These are phyloP conservation scores for Graphilbum ipis-grandicollis DNA, from an alignment of 2,329 filamentous ascomycete genomes.

Conservation along the genomic window DNA sequence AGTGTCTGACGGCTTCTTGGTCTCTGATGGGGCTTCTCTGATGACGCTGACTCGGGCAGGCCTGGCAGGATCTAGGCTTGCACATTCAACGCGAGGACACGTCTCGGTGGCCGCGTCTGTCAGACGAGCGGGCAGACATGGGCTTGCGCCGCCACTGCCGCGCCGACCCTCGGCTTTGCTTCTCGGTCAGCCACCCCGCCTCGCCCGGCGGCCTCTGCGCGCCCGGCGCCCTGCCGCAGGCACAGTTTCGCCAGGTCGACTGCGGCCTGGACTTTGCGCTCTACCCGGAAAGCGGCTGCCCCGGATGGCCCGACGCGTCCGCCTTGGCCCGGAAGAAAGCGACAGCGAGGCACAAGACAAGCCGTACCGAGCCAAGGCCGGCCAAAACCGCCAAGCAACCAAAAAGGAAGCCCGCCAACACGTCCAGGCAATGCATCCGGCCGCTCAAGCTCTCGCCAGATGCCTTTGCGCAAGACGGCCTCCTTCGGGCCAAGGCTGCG, in stretches of 20 bases:
- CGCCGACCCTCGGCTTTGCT: too few relatives aligned
- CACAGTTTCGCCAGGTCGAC: constrained; percentile 3
- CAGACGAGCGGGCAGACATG: too few relatives aligned
- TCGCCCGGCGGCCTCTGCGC: constrained; percentile 5
- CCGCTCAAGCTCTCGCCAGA: background rate
- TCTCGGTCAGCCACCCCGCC: constrained; percentile 4
- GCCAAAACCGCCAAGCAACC: too few relatives aligned
- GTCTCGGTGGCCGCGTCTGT: background rate
- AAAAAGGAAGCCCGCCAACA: too few relatives aligned
- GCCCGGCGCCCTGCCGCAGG: constrained; percentile 6
- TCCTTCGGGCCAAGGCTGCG: background rate
- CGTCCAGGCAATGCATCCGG: background rate
- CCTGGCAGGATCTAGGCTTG: background rate
- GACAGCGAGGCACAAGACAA: too few relatives aligned
- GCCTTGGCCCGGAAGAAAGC: too few relatives aligned
- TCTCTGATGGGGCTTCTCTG: too few relatives aligned
- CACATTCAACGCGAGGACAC: background rate
- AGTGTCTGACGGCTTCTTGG: too few relatives aligned
- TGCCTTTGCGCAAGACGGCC: background rate
- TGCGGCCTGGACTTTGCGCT: constrained; percentile 5
- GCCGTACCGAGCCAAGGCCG: too few relatives aligned
- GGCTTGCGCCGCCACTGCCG: too few relatives aligned
- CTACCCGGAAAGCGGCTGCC: background rate
- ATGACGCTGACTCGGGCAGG: too few relatives aligned
- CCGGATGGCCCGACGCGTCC: background rate